A percentile compares a stretch with the other conserved stretches of the same genome.
These are phyloP conservation scores for Suillus brevipes DNA, from an alignment of 768 basidiomycete genomes.

Conservation along the genomic window DNA sequence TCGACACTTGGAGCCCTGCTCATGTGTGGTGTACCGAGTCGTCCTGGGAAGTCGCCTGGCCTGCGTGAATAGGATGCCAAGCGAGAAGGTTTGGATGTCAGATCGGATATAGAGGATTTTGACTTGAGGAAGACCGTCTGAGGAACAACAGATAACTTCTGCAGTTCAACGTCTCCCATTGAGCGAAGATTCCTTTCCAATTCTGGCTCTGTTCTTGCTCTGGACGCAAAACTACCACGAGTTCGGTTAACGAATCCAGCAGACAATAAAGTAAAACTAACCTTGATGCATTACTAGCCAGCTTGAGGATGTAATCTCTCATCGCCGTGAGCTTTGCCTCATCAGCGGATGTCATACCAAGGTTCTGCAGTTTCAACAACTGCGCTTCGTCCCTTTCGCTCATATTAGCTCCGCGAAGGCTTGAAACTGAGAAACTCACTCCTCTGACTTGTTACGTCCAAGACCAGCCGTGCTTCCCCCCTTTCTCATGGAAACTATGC, in stretches of 20 bases:
- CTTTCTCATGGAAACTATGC: constrained; percentile 65
- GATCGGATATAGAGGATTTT: constrained; percentile 41
- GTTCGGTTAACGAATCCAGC: constrained; percentile 9
- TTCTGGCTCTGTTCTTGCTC: constrained; percentile 62
- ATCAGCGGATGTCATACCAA: constrained; percentile 82
- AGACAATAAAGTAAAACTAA: constrained; percentile 30
- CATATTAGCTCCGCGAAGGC: neutral
- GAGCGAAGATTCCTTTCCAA: constrained; percentile 62
- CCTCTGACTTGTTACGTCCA: constrained; percentile 64
- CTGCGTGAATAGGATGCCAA: constrained; percentile 38
- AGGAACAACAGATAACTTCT: constrained; percentile 85
- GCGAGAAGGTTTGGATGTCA: constrained; percentile 38
- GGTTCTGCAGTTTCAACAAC: constrained; percentile 74
- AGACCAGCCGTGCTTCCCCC: constrained; percentile 37
- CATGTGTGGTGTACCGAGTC: constrained; percentile 51
- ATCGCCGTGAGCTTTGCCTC: constrained; percentile 87
- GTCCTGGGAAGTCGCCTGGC: constrained; percentile 40
- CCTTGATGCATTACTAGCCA: constrained; percentile 80
- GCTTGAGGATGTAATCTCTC: constrained; percentile 84
- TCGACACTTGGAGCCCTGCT: constrained; percentile 53
- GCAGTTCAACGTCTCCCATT: constrained; percentile 71
- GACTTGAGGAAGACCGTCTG: constrained; percentile 86
- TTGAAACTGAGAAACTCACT: constrained; percentile 52
- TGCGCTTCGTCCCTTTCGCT: constrained; percentile 71
- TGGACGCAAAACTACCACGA: constrained; percentile 59